These are phyloP conservation scores for Nemania serpens DNA, from an alignment of 2,329 filamentous ascomycete species.

Conservation along the genomic window DNA sequence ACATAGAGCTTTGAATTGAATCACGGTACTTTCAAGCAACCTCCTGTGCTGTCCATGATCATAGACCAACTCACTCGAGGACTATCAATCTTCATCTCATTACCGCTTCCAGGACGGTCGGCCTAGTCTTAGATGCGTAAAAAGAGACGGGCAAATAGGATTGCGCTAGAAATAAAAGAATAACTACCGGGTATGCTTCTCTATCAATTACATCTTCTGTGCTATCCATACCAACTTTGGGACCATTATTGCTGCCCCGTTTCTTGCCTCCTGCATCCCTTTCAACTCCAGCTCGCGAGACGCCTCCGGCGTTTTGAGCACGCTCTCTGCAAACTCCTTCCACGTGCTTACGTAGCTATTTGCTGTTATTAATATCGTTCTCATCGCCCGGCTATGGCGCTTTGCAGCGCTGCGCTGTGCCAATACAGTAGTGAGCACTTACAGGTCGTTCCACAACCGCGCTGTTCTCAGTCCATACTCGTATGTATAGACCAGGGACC, in stretches of 20 bases:
- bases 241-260: constrained; percentile 4
- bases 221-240: constrained; percentile 6
- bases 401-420: not conserved
- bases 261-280: not conserved
- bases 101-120: too few relatives aligned
- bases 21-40: too few relatives aligned
- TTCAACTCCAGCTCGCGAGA: not conserved
- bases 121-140: too few relatives aligned
- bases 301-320: not conserved
- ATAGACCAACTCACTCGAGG: too few relatives aligned
- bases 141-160: not conserved
- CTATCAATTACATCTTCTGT: not conserved
- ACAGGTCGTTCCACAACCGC: constrained; percentile 25
- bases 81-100: too few relatives aligned
- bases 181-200: not conserved
- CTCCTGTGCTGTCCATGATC: too few relatives aligned
- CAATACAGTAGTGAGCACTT: not conserved
- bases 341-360: not conserved
- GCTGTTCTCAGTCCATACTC: constrained; percentile 16
- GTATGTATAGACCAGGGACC: constrained; percentile 14
- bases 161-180: not conserved
- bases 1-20: too few relatives aligned
- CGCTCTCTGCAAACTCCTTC: not conserved
- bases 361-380: not conserved
- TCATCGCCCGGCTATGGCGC: too few relatives aligned